Conservation (phyloP, 169 alveolate genomes). For the Plasmodium sp. region DNA sequence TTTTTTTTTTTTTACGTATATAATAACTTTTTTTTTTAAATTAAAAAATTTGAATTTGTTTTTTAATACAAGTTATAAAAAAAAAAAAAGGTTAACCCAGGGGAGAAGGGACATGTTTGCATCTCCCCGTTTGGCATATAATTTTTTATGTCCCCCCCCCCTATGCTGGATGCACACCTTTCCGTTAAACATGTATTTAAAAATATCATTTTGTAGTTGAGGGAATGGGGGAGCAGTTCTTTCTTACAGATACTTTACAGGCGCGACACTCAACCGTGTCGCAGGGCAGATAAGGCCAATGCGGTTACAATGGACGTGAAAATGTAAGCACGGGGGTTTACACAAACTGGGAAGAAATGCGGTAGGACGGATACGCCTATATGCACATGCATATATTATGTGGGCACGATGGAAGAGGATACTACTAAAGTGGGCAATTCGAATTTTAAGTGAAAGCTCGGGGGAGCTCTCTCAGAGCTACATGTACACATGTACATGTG, state of each 20-base stretch:
- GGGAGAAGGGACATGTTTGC: neutral
- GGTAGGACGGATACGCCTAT: neutral
- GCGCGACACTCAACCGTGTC: neutral
- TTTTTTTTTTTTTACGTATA: neutral
- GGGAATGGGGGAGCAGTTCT: neutral
- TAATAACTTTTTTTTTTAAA: conserved; percentile 4
- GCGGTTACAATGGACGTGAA: neutral
- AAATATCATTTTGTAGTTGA: neutral
- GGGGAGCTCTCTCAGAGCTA: neutral
- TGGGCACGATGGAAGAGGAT: neutral
- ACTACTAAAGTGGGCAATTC: neutral
- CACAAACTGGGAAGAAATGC: neutral
- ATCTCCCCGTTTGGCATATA: neutral
- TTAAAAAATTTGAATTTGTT: conserved; percentile 8
- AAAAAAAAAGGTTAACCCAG: neutral
- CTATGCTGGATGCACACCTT: neutral
- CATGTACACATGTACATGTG: neutral
- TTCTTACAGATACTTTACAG: neutral
- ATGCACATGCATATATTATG: neutral
- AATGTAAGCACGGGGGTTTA: neutral
- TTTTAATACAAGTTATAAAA: neutral
- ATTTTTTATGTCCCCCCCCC: neutral
- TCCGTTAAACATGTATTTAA: neutral
- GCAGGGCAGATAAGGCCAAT: neutral
- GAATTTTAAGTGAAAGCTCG: neutral